Evolutionary conservation across 495 filamentous ascomycete genomes (phyloP).

Genomic region (Penicillium ucsense): DNA sequence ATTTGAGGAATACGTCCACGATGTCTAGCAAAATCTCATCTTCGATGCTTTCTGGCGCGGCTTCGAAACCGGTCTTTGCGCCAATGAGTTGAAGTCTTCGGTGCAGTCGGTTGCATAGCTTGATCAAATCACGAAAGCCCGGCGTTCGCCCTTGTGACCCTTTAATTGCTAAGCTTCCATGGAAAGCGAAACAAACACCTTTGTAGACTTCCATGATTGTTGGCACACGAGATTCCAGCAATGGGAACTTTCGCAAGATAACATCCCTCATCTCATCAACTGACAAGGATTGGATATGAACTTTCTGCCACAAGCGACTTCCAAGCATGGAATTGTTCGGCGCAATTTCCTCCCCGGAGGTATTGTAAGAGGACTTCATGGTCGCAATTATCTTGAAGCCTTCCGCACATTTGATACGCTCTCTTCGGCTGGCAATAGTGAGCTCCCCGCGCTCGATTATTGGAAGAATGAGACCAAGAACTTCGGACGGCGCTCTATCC

Average conservation of each 20-base stretch:
- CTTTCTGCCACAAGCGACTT: conserved; percentile 68
- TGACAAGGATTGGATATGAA: conserved; percentile 55
- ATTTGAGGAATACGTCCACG: conserved; percentile 77
- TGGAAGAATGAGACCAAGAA: conserved; percentile 82
- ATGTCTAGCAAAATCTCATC: conserved; percentile 88
- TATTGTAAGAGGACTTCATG: conserved; percentile 66
- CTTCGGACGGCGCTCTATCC: conserved; percentile 89
- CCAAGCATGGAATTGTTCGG: conserved; percentile 57
- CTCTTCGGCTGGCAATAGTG: conserved; percentile 74
- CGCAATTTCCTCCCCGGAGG: conserved; percentile 54
- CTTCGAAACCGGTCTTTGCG: conserved; percentile 61
- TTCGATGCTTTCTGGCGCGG: conserved; percentile 58
- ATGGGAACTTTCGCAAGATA: conserved; percentile 54
- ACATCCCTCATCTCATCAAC: conserved; percentile 68
- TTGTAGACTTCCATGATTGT: conserved; percentile 69
- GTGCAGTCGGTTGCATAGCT: conserved; percentile 74
- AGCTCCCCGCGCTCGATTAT: conserved; percentile 84
- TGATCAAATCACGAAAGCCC: conserved; percentile 76
- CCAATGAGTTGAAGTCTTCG: conserved; percentile 46
- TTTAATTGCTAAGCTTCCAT: conserved; percentile 36
- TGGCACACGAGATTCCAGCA: conserved; percentile 57
- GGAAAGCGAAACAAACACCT: conserved; percentile 46
- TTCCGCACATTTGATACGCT: conserved; percentile 68
- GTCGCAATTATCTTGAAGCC: conserved; percentile 90
- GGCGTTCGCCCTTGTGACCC: conserved; percentile 38